Evolutionary conservation across 129 eudicot genomes (phyloP).

Genomic region (Arctium lappa): DNA sequence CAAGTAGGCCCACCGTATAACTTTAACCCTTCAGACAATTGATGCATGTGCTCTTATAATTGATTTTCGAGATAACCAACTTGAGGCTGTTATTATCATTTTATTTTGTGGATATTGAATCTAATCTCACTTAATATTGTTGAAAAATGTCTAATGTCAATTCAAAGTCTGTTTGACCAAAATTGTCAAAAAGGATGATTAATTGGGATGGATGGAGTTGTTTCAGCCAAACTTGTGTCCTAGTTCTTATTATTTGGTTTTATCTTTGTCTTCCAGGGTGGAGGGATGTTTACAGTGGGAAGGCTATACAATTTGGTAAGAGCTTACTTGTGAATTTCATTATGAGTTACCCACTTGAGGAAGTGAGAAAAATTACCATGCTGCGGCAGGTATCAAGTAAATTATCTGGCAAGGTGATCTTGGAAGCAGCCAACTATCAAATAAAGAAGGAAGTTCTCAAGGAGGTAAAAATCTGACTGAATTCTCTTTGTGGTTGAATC

Average conservation of each 20-base stretch:
- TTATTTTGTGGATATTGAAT: neutral
- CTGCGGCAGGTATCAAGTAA: slow-evolving; percentile 64
- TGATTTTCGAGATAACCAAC: neutral
- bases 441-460: slow-evolving; percentile 62
- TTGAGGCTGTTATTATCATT: neutral
- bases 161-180: neutral
- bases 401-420: slow-evolving; percentile 55
- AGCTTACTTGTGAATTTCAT: neutral
- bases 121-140: neutral
- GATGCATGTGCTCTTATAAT: neutral
- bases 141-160: neutral
- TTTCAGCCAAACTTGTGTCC: neutral
- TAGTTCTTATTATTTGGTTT: neutral
- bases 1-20: neutral
- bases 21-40: neutral
- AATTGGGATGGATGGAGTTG: neutral
- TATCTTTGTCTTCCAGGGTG: slow-evolving; percentile 53
- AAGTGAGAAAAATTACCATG: neutral
- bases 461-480: slow-evolving; percentile 49
- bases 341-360: slow-evolving; percentile 10
- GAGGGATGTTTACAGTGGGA: slow-evolving; percentile 74
- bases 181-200: neutral
- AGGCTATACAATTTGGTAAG: slow-evolving; percentile 70
- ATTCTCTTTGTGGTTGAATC: neutral
- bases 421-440: slow-evolving; percentile 87